Conservation (phyloP, 2,329 filamentous ascomycete genomes). For the Fusarium paranaense region DNA sequence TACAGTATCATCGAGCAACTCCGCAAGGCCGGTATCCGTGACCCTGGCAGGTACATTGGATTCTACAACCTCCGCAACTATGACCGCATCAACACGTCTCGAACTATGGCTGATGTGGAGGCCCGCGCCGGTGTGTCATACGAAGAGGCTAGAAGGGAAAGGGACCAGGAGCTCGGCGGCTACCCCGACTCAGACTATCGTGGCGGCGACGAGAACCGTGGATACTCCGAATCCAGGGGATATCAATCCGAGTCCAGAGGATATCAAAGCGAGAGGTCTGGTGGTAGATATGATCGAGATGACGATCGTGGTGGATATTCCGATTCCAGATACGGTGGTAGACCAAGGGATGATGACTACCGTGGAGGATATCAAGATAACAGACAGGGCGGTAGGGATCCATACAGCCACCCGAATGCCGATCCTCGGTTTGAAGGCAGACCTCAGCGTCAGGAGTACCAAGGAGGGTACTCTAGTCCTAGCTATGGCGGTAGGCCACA, state of each 20-base stretch:
- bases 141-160: slow-evolving; percentile 72
- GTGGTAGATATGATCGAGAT: slow-evolving; percentile 7
- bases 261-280: slow-evolving; percentile 20
- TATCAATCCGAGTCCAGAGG: slow-evolving; percentile 14
- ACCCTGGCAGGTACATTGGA: slow-evolving; percentile 79
- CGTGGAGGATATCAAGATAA: slow-evolving; percentile 2
- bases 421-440: slow-evolving; percentile 26
- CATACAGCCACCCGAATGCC: slow-evolving; percentile 27
- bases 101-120: slow-evolving; percentile 71
- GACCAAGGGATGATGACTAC: slow-evolving; percentile 17
- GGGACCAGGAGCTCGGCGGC: slow-evolving; percentile 69
- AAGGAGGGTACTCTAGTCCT: slow-evolving; percentile 18
- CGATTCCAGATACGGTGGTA: not conserved
- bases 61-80: slow-evolving; percentile 90
- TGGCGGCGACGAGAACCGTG: slow-evolving; percentile 15
- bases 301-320: slow-evolving; percentile 3
- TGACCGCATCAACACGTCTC: slow-evolving; percentile 81
- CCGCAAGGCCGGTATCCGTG: slow-evolving; percentile 72
- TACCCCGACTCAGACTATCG: slow-evolving; percentile 50
- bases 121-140: slow-evolving; percentile 74
- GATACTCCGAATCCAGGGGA: not conserved
- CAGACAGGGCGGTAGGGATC: not conserved
- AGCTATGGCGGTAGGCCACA: slow-evolving; percentile 6
- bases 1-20: slow-evolving; percentile 82
- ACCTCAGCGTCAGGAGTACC: slow-evolving; percentile 7